Evolutionary conservation across 2,329 filamentous ascomycete species (phyloP), one percentile per base, ranked within the genome.

Genomic region (Fusarium solani-melongenae): DNA sequence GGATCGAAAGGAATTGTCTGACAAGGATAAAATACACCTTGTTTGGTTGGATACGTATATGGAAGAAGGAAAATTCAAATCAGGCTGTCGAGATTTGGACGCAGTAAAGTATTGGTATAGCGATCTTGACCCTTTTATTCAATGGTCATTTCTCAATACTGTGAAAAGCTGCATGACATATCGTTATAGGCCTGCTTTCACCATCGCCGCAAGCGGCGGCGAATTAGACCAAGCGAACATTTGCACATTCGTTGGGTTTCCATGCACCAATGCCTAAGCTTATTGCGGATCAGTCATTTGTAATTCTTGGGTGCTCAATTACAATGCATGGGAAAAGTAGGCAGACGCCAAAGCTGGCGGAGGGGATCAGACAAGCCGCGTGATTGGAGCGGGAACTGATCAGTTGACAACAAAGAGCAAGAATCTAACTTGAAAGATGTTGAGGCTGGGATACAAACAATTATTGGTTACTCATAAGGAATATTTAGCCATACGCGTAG

Each of bases 381-480:
- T 22, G 11, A 14, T 12, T 41, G 34, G 15, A 17, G 15, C 6
- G 7, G 14, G 14, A 12, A 14, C 39, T 20, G 2, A 6, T 12
- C 9, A n/a, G 12, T 14, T n/a, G 36, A n/a, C 4, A 14, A 41
- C 11, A 8, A 41, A 41, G 39, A 22, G 39, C 39, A 6, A 5
- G 14, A 41, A 14, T 39, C n/a, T 22, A 22, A 2, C 5, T 0
- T 22, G 6, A 4, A 22, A 12, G 39, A 41, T 8, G 3, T 41
- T 41, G 6, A 5, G 36, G 5, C 17, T 39, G 17, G 5, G 9
- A 3, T 39, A 3, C 9, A n/a, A 39, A 11, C 5, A n/a, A n/a
- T n/a, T n/a, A 39, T 39, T n/a, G 4, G 2, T 6, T 10, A 6
- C 9, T 10, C 1, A n/a, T 3, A 11, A 22, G 2, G 1, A 14